Evolutionary conservation across 108 stramenopile genomes (phyloP).

Genomic region (Skeletonema marinoi): DNA sequence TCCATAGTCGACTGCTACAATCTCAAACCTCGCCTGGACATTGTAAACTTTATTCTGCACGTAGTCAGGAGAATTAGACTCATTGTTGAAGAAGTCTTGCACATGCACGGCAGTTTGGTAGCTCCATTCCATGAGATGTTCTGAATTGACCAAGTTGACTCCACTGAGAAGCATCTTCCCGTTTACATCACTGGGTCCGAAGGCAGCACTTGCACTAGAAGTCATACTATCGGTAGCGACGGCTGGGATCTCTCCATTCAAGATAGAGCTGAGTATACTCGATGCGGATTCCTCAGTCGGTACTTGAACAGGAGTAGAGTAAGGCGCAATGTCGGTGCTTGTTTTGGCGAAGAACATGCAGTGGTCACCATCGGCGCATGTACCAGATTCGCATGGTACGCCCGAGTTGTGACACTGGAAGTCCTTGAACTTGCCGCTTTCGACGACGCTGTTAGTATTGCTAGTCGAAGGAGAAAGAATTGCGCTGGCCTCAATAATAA

Average conservation of each 20-base stretch:
- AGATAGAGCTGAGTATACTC: constrained; percentile 11
- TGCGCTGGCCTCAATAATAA: neutral
- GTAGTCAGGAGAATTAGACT: neutral
- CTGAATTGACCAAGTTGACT: constrained; percentile 12
- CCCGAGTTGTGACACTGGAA: constrained; percentile 35
- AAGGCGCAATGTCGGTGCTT: constrained; percentile 27
- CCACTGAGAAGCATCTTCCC: constrained; percentile 38
- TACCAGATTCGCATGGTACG: constrained; percentile 24
- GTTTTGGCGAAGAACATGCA: constrained; percentile 26
- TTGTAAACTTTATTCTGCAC: constrained; percentile 15
- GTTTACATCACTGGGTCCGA: constrained; percentile 13
- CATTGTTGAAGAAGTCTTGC: constrained; percentile 31
- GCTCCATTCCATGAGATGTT: constrained; percentile 26
- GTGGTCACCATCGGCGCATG: constrained; percentile 11
- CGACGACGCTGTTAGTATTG: neutral
- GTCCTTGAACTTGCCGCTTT: constrained; percentile 5
- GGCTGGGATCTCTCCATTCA: constrained; percentile 14
- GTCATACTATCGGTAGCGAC: neutral
- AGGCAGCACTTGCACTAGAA: constrained; percentile 4
- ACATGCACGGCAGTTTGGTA: constrained; percentile 23
- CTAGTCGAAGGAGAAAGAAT: neutral
- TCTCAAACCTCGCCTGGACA: constrained; percentile 19
- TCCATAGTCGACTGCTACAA: constrained; percentile 18
- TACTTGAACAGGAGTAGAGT: neutral
- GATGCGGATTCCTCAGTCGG: constrained; percentile 12